Percentiles rank a stretch among this genome's conserved stretches.
These are phyloP conservation scores for Oemleria cerasiformis DNA, from an alignment of 306 rosid species.

Conservation along the genomic window DNA sequence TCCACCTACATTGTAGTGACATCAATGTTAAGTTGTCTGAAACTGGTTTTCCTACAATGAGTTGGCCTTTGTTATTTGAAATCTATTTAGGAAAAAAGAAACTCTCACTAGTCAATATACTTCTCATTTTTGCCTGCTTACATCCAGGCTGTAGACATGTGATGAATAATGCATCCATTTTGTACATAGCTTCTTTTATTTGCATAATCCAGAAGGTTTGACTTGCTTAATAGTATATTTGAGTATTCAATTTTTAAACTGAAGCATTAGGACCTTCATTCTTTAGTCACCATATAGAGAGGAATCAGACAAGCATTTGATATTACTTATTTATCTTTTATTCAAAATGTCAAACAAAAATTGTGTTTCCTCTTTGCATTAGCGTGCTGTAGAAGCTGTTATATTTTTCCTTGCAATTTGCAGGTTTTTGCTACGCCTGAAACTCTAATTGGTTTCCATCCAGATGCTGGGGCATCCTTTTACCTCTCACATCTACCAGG, in stretches of 20 bases:
- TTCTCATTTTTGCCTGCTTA: constrained; percentile 1
- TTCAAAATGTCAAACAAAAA: neutral
- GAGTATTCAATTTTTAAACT: neutral
- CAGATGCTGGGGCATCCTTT: constrained; percentile 95
- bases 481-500: constrained; percentile 91
- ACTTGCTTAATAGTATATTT: neutral
- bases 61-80: neutral
- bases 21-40: neutral
- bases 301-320: neutral
- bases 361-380: neutral
- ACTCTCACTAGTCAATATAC: neutral
- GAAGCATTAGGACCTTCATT: neutral
- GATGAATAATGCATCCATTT: neutral
- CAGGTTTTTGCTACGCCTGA: constrained; percentile 95
- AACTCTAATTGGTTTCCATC: constrained; percentile 91
- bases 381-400: neutral
- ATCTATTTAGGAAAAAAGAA: neutral
- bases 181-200: neutral
- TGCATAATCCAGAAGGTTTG: neutral
- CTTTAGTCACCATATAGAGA: neutral
- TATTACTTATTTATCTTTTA: neutral
- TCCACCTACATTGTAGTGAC: neutral
- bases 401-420: constrained; percentile 21
- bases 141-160: neutral
- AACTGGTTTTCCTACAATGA: neutral